Conservation (phyloP, 371 early-diverging fungal genomes). For the Rozella allomycis region DNA sequence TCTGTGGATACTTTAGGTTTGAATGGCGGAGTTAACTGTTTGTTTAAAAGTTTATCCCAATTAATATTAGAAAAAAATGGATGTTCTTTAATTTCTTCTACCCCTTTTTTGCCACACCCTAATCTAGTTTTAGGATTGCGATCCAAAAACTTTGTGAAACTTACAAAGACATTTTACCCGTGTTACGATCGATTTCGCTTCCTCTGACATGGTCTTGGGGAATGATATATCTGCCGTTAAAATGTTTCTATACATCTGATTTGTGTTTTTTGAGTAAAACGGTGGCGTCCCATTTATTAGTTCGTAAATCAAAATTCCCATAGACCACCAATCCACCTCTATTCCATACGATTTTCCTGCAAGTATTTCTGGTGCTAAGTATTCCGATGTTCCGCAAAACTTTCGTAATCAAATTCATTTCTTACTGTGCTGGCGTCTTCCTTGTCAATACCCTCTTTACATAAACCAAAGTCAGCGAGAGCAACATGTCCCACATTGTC, state of each 20-base stretch:
- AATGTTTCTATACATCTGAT: constrained; percentile 56
- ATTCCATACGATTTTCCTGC: constrained; percentile 11
- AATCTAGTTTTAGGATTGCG: constrained; percentile 38
- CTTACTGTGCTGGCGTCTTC: constrained; percentile 28
- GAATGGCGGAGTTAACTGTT: constrained; percentile 35
- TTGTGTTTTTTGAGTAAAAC: constrained; percentile 50
- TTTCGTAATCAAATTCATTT: too few species aligned
- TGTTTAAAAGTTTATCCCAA: constrained; percentile 41
- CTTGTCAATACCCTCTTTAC: constrained; percentile 21
- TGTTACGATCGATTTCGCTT: constrained; percentile 29
- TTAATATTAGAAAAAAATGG: constrained; percentile 78
- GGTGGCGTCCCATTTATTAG: constrained; percentile 49
- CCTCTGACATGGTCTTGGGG: constrained; percentile 33
- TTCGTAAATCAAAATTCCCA: constrained; percentile 66
- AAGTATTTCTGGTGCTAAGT: constrained; percentile 88
- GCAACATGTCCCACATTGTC: constrained; percentile 57
- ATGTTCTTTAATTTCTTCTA: constrained; percentile 72
- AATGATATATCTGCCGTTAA: constrained; percentile 49
- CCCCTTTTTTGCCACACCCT: constrained; percentile 35
- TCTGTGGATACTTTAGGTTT: constrained; percentile 33
- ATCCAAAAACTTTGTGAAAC: constrained; percentile 12
- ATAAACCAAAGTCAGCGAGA: constrained; percentile 66
- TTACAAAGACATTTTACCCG: constrained; percentile 20
- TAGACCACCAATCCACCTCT: constrained; percentile 55
- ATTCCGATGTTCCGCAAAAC: constrained; percentile 87